These are phyloP conservation scores for Dichotomopilus funicola DNA, from an alignment of 2,329 filamentous ascomycete species.

Conservation along the genomic window DNA sequence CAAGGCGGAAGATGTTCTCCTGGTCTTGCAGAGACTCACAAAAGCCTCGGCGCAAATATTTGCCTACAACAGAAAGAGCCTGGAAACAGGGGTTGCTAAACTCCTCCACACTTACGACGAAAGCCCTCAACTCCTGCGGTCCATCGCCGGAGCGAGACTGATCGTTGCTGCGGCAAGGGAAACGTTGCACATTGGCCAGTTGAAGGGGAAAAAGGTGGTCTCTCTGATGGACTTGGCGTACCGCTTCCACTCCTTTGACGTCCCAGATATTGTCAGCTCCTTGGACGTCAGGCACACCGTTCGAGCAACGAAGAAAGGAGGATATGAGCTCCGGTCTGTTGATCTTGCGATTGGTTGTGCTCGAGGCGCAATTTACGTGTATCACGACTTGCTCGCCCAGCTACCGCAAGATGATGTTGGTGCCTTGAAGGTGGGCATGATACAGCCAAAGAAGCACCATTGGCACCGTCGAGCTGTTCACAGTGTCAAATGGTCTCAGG, in stretches of 20 bases:
- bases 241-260: slow-evolving; percentile 52
- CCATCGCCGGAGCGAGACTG: slow-evolving; percentile 47
- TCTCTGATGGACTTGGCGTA: slow-evolving; percentile 42
- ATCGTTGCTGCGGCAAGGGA: slow-evolving; percentile 50
- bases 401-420: slow-evolving; percentile 41
- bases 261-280: slow-evolving; percentile 58
- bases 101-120: slow-evolving; percentile 24
- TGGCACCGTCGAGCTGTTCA: slow-evolving; percentile 87
- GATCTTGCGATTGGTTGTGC: slow-evolving; percentile 73
- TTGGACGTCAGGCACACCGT: slow-evolving; percentile 53
- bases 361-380: slow-evolving; percentile 72
- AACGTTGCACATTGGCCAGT: slow-evolving; percentile 55
- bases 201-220: slow-evolving; percentile 28
- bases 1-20: slow-evolving; percentile 37
- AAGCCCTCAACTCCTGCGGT: slow-evolving; percentile 21
- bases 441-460: slow-evolving; percentile 64
- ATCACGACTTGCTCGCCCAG: slow-evolving; percentile 63
- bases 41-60: slow-evolving; percentile 36
- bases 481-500: slow-evolving; percentile 82
- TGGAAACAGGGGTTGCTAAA: slow-evolving; percentile 18
- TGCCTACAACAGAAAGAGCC: slow-evolving; percentile 37
- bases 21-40: slow-evolving; percentile 39
- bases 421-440: slow-evolving; percentile 39
- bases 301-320: slow-evolving; percentile 26
- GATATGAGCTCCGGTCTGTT: slow-evolving; percentile 24